These are phyloP conservation scores for Naegleria gruberi DNA, from an alignment of 208 protist species.

Conservation along the genomic window DNA sequence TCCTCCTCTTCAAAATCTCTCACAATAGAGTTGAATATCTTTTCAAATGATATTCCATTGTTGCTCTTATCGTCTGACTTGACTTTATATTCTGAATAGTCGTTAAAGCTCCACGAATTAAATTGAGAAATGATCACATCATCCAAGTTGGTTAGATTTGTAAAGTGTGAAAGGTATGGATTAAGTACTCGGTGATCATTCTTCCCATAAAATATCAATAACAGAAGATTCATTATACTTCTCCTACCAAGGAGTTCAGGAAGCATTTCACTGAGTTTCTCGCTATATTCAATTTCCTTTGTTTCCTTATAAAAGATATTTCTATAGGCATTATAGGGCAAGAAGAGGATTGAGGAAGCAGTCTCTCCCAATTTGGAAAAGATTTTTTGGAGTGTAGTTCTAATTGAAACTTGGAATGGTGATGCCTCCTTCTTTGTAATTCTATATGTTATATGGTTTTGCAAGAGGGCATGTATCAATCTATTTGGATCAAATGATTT, in stretches of 20 bases:
- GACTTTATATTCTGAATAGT: background rate
- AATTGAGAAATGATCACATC: background rate
- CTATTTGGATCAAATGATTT: background rate
- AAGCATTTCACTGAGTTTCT: background rate
- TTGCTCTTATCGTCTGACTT: background rate
- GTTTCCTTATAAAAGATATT: background rate
- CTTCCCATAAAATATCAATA: constrained; percentile 7
- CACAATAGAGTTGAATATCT: background rate
- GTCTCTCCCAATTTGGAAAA: background rate
- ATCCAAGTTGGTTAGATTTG: background rate
- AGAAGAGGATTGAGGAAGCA: background rate
- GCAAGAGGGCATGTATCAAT: background rate
- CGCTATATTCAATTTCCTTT: background rate
- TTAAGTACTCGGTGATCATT: background rate
- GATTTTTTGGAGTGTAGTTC: background rate
- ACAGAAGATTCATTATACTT: background rate
- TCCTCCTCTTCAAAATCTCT: constrained; percentile 15
- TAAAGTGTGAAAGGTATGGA: background rate
- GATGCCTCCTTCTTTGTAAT: background rate
- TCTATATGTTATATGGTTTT: background rate
- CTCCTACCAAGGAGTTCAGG: background rate
- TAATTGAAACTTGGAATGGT: background rate
- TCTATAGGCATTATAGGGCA: background rate
- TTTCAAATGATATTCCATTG: background rate
- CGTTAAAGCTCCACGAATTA: background rate